These are phyloP conservation scores for Lachancea lanzarotensis DNA, from an alignment of 805 yeast species.

Conservation along the genomic window DNA sequence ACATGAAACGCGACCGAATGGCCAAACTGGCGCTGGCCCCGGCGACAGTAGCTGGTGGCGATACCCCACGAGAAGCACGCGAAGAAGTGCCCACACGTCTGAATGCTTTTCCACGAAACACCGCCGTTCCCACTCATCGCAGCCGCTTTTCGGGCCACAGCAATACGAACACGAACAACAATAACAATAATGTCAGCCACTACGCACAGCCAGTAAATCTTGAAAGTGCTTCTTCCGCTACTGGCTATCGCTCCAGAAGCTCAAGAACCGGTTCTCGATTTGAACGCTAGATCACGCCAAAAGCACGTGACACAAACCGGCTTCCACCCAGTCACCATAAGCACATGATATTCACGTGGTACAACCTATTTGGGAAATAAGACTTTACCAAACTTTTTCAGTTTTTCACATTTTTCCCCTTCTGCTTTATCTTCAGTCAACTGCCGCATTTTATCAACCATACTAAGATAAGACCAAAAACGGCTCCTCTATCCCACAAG, in stretches of 20 bases:
- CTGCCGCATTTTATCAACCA: too few relatives aligned
- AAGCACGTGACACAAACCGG: not conserved
- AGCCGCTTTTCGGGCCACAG: constrained; percentile 5
- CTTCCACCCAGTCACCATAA: not conserved
- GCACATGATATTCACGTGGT: too few relatives aligned
- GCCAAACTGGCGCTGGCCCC: constrained; percentile 2
- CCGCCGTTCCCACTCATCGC: not conserved
- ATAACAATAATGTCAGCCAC: not conserved
- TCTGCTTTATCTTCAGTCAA: too few relatives aligned
- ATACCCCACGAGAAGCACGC: not conserved
- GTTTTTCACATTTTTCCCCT: too few relatives aligned
- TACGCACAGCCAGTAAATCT: not conserved
- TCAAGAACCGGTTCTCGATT: not conserved
- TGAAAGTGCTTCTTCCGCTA: not conserved
- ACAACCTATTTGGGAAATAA: too few relatives aligned
- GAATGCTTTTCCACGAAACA: not conserved
- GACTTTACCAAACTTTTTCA: too few relatives aligned
- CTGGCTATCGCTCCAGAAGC: not conserved
- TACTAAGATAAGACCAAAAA: too few relatives aligned
- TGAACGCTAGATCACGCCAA: not conserved
- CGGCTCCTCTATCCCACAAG: too few relatives aligned
- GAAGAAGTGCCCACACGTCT: not conserved
- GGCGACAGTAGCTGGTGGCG: not conserved
- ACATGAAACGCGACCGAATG: constrained; percentile 33
- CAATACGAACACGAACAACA: not conserved